Evolutionary conservation across 805 yeast species (phyloP), one percentile per base, ranked within the genome.

Genomic region (Cyberlindnera sargentensis): DNA sequence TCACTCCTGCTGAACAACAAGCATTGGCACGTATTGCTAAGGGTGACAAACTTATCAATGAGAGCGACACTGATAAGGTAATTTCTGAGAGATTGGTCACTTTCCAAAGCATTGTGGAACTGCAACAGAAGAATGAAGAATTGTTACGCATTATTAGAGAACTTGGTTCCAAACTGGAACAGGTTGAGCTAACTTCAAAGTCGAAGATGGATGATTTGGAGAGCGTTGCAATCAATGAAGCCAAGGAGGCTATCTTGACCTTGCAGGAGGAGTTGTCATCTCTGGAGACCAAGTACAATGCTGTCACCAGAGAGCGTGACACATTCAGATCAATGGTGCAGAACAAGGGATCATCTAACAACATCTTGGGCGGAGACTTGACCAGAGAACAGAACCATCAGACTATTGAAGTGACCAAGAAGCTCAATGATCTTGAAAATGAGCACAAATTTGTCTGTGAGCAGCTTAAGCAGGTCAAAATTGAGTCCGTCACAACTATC

Each of bases 111-210:
- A 72, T 85, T 10, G 67, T 72, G 9, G 95, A 84, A 39, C 66
- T 91, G 41, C 85, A 87, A 53, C 66, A 73, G 41, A 84, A 80
- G 61, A 91, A 91, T 57, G 78, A 81, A 50, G 84, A 87, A 41
- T 69, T 91, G 27, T 63, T 89, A 31, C 66, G 70, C 32, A 77
- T 84, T 2, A 78, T 85, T 1, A 73, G 98, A 48, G 76, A 76
- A 40, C 67, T 91, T 15, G 95, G 91, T 8, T 69, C 73, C 34
- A 78, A 80, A 54, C 66, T 90, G 43, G 96, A 90, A 57, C 63
- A 59, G 5, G 75, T 77, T 40, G 95, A 85, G 51, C 54, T 55
- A 11, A 39, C 47, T 6, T 56, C 60, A 6, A 58, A 60, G 31
- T 67, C 67, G 28, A 58, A 66, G 47, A 45, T 63, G 27, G 63